These are phyloP conservation scores for Testicularia cyperi DNA, from an alignment of 1,284 basidiomycete genomes.

Conservation along the genomic window DNA sequence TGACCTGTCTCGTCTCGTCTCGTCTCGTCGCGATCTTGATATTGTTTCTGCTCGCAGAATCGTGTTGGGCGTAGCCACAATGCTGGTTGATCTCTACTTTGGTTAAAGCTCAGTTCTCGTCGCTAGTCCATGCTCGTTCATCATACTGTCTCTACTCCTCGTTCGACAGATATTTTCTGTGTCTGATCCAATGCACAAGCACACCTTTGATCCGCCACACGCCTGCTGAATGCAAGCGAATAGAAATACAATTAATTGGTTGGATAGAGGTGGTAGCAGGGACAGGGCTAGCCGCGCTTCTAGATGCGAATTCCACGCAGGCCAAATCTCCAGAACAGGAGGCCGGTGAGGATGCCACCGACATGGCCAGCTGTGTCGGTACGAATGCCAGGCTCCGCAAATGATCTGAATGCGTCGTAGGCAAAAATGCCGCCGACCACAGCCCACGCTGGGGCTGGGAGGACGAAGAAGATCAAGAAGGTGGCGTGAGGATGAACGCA, in stretches of 20 bases:
- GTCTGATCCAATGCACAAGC: background rate
- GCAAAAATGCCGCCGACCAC: conserved; percentile 74
- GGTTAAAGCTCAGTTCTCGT: too few relatives aligned
- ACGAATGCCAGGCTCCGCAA: conserved; percentile 61
- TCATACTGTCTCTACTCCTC: too few relatives aligned
- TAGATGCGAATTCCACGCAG: conserved; percentile 12
- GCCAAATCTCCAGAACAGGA: conserved; percentile 54
- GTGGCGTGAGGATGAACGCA: conserved; percentile 70
- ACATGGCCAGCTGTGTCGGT: conserved; percentile 78
- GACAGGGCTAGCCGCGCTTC: too few relatives aligned
- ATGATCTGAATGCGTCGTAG: conserved; percentile 68
- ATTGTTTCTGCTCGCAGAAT: conserved; percentile 62
- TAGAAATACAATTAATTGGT: background rate
- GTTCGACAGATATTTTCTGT: too few relatives aligned
- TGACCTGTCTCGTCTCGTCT: background rate
- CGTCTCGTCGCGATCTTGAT: background rate
- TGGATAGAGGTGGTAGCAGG: too few relatives aligned
- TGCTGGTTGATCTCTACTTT: conserved; percentile 58
- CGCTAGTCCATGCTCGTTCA: too few relatives aligned
- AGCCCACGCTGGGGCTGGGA: conserved; percentile 82
- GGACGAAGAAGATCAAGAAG: conserved; percentile 72
- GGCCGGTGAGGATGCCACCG: conserved; percentile 73
- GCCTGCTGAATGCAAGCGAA: background rate
- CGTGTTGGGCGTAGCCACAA: conserved; percentile 56
- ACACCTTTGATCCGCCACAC: background rate